A percentile compares a stretch with the other conserved stretches of the same genome.
phyloP scores from a whole-genome alignment of 78 protist genomes.

The Monocercomonoides exilis region DNA sequence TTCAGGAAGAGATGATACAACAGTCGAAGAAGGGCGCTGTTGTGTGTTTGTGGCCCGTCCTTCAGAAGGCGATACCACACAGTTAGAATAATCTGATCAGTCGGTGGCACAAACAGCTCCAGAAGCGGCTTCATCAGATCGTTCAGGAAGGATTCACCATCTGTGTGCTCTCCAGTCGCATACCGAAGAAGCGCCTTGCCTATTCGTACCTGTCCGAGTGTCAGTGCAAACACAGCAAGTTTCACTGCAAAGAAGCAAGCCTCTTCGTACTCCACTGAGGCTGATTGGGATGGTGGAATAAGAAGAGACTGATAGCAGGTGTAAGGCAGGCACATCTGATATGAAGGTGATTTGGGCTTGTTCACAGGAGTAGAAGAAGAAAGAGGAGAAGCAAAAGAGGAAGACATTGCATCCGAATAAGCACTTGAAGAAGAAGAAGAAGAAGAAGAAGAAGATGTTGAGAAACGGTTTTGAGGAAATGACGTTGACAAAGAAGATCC shows the following conservation, averaged over 20 bases:
- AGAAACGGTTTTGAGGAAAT: too few species aligned
- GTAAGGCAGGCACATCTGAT: too few species aligned
- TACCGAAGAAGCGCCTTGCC: not conserved
- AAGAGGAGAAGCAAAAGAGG: too few species aligned
- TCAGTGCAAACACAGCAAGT: too few species aligned
- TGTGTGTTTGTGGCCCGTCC: not conserved
- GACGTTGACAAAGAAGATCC: too few species aligned
- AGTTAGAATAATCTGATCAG: not conserved
- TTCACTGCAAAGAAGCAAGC: not conserved
- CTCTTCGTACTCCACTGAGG: not conserved
- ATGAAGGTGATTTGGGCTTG: too few species aligned
- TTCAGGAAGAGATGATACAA: not conserved
- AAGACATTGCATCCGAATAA: too few species aligned
- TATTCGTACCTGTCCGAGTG: too few species aligned
- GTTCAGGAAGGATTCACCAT: not conserved
- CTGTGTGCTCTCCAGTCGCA: not conserved
- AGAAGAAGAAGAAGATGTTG: too few species aligned
- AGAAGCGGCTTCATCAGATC: not conserved
- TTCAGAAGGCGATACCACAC: not conserved
- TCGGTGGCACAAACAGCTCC: not conserved
- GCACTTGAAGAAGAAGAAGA: too few species aligned
- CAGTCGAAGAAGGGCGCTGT: not conserved
- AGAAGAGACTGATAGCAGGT: not conserved
- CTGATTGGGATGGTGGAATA: not conserved
- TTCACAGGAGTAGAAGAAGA: too few species aligned